Conservation (phyloP, 2,329 filamentous ascomycete species). For the Diaporthe capsici region DNA sequence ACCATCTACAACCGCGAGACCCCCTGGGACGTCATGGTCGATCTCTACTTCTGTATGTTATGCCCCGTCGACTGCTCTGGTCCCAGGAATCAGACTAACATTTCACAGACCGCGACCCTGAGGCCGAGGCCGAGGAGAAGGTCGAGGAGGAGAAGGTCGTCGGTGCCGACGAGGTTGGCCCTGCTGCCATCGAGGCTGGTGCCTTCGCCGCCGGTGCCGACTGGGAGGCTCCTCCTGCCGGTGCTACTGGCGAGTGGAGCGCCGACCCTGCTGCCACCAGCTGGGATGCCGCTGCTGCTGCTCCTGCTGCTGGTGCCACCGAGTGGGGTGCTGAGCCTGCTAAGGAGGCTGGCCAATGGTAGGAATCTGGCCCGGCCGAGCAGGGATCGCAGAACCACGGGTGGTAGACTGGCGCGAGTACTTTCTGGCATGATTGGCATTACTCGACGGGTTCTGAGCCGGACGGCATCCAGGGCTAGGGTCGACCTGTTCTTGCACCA, state of each 20-base stretch:
- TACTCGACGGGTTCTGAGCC: conserved; percentile 44
- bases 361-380: conserved; percentile 1
- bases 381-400: conserved; percentile 31
- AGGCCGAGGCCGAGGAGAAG: conserved; percentile 99
- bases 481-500: conserved; percentile 80
- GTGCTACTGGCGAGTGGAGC: conserved; percentile 74
- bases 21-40: conserved; percentile 99
- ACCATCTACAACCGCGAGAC: conserved; percentile 96
- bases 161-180: conserved; percentile 86
- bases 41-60: conserved; percentile 95
- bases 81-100: conserved; percentile 42
- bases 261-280: conserved; percentile 69
- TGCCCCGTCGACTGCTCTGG: neutral
- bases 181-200: conserved; percentile 87
- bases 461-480: conserved; percentile 51
- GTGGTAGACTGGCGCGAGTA: conserved; percentile 31
- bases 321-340: conserved; percentile 67
- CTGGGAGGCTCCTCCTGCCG: conserved; percentile 62
- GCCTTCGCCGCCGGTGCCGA: conserved; percentile 72
- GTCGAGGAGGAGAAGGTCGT: conserved; percentile 92
- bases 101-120: conserved; percentile 88
- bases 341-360: conserved; percentile 65
- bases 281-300: conserved; percentile 63
- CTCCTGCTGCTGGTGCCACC: conserved; percentile 53
- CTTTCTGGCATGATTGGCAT: conserved; percentile 47